A percentile compares a stretch with the other conserved stretches of the same genome.
These are phyloP conservation scores for Canavalia gladiata DNA, from an alignment of 306 rosid species.

Conservation along the genomic window DNA sequence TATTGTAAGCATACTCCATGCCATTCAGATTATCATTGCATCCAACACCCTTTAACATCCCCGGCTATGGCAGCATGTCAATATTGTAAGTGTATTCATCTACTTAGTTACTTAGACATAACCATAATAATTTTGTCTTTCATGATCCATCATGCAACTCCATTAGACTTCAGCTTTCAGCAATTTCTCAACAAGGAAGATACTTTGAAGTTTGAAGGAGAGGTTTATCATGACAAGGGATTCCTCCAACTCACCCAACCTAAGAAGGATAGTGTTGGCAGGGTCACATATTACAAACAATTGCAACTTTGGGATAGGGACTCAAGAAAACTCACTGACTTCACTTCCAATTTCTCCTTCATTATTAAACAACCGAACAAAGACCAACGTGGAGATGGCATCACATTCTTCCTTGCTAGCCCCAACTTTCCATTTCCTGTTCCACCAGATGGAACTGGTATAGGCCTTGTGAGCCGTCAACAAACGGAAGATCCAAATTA, in stretches of 20 bases:
- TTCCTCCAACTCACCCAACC: slow-evolving; percentile 36
- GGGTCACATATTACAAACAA: slow-evolving; percentile 25
- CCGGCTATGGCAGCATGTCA: slow-evolving; percentile 23
- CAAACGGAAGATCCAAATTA: background rate
- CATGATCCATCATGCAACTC: background rate
- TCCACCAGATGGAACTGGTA: slow-evolving; percentile 35
- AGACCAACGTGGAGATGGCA: slow-evolving; percentile 44
- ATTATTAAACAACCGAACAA: slow-evolving; percentile 39
- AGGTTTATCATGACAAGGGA: slow-evolving; percentile 27
- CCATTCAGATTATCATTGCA: background rate
- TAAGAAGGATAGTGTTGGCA: slow-evolving; percentile 11
- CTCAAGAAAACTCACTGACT: slow-evolving; percentile 45
- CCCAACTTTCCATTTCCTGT: slow-evolving; percentile 28
- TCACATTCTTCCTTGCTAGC: slow-evolving; percentile 57
- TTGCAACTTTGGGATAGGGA: slow-evolving; percentile 33
- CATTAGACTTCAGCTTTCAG: slow-evolving; percentile 10
- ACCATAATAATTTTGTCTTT: slow-evolving; percentile 7
- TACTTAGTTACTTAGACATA: background rate
- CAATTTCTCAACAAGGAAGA: background rate
- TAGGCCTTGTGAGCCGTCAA: slow-evolving; percentile 25
- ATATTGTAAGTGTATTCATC: background rate
- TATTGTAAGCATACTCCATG: background rate
- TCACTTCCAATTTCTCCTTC: slow-evolving; percentile 51
- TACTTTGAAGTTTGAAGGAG: slow-evolving; percentile 21
- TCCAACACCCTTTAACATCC: background rate